Conservation (phyloP, 129 eudicot genomes). For the Dittrichia graveolens region DNA sequence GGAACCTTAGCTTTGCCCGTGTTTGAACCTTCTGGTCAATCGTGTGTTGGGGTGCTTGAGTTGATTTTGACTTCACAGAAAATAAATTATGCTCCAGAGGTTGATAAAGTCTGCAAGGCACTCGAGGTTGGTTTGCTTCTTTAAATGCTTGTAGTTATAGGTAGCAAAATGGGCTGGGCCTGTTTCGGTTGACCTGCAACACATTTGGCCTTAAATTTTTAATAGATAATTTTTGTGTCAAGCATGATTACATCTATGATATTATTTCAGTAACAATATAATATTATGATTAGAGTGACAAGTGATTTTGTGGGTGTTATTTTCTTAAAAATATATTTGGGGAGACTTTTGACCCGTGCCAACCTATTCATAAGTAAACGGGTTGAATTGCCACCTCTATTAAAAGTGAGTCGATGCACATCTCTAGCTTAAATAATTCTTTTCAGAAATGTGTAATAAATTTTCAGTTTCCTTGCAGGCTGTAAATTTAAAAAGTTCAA, state of each 20-base stretch:
- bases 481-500: conserved; percentile 92
- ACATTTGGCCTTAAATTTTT: not conserved
- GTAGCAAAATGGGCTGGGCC: not conserved
- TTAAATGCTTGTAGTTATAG: conserved; percentile 5
- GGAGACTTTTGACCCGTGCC: not conserved
- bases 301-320: not conserved
- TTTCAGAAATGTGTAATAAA: conserved; percentile 37
- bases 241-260: not conserved
- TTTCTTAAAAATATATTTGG: not conserved
- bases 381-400: not conserved
- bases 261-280: not conserved
- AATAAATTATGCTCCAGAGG: conserved; percentile 97
- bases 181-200: not conserved
- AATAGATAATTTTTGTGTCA: not conserved
- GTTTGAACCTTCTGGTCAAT: conserved; percentile 84
- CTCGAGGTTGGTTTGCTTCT: conserved; percentile 69
- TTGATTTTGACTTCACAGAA: conserved; percentile 90
- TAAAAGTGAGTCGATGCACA: not conserved
- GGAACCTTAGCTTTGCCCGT: conserved; percentile 95
- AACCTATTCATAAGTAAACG: not conserved
- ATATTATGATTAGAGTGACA: not conserved
- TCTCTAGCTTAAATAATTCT: not conserved
- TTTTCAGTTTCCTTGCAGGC: conserved; percentile 74
- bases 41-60: conserved; percentile 96
- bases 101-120: conserved; percentile 99